Base-by-base conservation (phyloP, 2,329 filamentous ascomycete species). In the Pseudogymnoascus sp. region DNA sequence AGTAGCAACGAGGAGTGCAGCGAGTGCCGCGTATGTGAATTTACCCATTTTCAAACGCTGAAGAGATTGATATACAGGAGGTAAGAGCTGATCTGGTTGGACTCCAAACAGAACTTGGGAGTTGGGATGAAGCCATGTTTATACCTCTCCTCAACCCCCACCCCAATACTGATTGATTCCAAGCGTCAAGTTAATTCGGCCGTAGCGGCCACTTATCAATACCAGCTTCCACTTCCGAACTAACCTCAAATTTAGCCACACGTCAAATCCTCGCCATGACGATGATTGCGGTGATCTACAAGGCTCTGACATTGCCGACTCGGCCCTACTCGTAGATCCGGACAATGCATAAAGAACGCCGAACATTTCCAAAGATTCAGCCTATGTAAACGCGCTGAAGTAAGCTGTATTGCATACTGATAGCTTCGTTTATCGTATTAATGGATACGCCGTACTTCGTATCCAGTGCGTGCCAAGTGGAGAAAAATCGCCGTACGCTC, bases 271-370 rank as follows among this genome's bases (percentile, higher is more conserved):
- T 56, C 28, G 5, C 16, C 28, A 10, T 56, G 10, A 5, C 6
- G 28, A 3, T 33, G 50, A 56, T 33, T 28, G 11, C n/a, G 11
- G n/a, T 33, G 50, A 56, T 56, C 50, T 33, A 3, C 50, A 33
- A 2, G 5, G 14, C 50, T 33, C 16, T 56, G 28, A 56, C 50
- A 33, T 56, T 21, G 28, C 50, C 50, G 50, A 56, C 28, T 56
- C 50, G 50, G 50, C 50, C 50, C 50, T 56, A 56, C 28, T 56
- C 50, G 28, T 56, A 6, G 47, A 53, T 53, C 47, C 47, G 47
- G 47, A 5, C 47, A 56, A 56, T 18, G 25, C 47, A 7, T 8
- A 56, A 56, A 21, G 50, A 56, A 56, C 5, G 28, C 50, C 50
- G 50, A 33, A 21, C 11, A 5, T 33, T 16, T 31, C 28, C 5